Conservation (phyloP, 2,329 filamentous ascomycete species). For the Tolypocladium capitatum region DNA sequence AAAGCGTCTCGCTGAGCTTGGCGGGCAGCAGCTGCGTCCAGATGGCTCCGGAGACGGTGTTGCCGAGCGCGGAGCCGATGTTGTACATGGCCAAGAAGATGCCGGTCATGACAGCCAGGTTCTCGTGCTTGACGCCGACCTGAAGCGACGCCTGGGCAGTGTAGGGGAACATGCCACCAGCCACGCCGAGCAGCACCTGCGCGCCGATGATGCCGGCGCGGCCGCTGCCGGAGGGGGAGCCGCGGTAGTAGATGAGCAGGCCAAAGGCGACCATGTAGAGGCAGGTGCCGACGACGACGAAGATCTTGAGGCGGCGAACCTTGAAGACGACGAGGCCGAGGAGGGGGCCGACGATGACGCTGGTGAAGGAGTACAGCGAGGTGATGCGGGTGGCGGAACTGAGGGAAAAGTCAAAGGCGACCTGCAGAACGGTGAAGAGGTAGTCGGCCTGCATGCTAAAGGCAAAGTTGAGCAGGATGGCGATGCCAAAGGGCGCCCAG, state of each 20-base stretch:
- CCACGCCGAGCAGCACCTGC: constrained; percentile 43
- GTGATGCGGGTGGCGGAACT: constrained; percentile 41
- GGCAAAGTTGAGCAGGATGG: constrained; percentile 32
- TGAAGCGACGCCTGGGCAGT: constrained; percentile 26
- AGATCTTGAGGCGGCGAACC: constrained; percentile 40
- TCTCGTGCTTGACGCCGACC: constrained; percentile 20
- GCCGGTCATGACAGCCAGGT: constrained; percentile 24
- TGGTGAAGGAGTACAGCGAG: constrained; percentile 39
- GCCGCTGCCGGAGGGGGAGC: constrained; percentile 25
- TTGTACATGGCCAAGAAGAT: constrained; percentile 28
- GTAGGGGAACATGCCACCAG: constrained; percentile 41
- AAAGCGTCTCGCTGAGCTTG: constrained; percentile 16
- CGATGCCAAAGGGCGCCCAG: constrained; percentile 45
- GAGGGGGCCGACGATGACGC: constrained; percentile 38
- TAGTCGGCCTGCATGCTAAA: constrained; percentile 48
- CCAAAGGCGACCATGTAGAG: constrained; percentile 45
- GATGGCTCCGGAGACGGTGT: constrained; percentile 24
- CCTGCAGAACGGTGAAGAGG: constrained; percentile 43
- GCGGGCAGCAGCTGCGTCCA: constrained; percentile 27
- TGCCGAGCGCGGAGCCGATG: constrained; percentile 27
- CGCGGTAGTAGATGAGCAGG: constrained; percentile 40
- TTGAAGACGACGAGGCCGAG: constrained; percentile 38
- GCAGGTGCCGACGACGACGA: constrained; percentile 42
- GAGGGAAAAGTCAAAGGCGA: constrained; percentile 43
- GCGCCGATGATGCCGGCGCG: constrained; percentile 41